These are phyloP conservation scores for Backusella australiensis DNA, from an alignment of 192 early-diverging fungal species.

Conservation along the genomic window DNA sequence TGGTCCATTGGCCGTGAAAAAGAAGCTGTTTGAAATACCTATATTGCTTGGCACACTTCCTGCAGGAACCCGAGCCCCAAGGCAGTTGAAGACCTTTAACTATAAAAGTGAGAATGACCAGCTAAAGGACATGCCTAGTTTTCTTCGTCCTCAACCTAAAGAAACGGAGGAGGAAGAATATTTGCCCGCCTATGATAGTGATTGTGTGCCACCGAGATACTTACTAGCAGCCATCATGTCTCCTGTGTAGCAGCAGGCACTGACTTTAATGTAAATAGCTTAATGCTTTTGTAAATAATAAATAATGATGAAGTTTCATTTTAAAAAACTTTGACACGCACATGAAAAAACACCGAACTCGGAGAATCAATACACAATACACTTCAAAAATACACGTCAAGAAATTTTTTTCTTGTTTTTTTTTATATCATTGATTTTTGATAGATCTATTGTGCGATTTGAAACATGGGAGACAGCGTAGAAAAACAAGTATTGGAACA, in stretches of 20 bases:
- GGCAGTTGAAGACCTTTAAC: not conserved
- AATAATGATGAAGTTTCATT: not conserved
- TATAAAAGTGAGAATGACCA: not conserved
- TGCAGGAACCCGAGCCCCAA: not conserved
- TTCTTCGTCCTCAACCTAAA: not conserved
- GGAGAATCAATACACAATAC: not conserved
- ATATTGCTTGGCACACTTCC: slow-evolving; percentile 10
- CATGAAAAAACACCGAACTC: not conserved
- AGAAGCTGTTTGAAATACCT: slow-evolving; percentile 12
- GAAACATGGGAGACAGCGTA: not conserved
- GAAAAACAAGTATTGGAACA: slow-evolving; percentile 19
- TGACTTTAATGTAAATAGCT: not conserved
- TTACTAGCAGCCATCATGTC: not conserved
- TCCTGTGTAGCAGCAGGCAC: not conserved
- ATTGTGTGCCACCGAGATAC: not conserved
- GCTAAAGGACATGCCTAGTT: not conserved
- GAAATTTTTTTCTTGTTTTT: slow-evolving; percentile 3
- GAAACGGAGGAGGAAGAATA: not conserved
- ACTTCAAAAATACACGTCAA: not conserved
- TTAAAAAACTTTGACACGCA: too few relatives aligned
- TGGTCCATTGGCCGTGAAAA: not conserved
- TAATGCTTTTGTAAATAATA: slow-evolving; percentile 1
- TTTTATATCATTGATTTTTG: not conserved
- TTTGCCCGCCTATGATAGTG: not conserved
- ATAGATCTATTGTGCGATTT: not conserved